Evolutionary conservation across 2,329 filamentous ascomycete genomes (phyloP).

Genomic region (Ophiosphaerella narmari): DNA sequence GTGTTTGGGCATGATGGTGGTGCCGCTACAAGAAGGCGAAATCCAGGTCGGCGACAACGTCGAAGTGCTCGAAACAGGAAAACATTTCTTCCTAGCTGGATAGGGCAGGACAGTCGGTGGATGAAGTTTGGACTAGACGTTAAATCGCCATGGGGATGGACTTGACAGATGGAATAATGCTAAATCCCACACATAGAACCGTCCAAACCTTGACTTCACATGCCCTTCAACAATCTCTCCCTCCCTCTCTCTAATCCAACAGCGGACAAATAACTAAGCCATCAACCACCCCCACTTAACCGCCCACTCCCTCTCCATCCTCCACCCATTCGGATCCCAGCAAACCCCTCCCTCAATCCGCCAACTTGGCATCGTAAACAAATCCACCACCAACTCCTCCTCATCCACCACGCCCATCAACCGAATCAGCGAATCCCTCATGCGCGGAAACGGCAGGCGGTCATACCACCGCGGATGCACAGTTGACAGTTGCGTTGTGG

Average conservation of each 20-base stretch:
- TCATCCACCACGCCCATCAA: slow-evolving; percentile 40
- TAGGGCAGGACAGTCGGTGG: slow-evolving; percentile 7
- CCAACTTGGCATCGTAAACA: slow-evolving; percentile 43
- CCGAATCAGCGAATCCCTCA: slow-evolving; percentile 47
- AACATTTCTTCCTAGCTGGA: slow-evolving; percentile 36
- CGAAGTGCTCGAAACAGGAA: slow-evolving; percentile 37
- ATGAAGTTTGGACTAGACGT: not conserved
- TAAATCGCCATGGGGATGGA: not conserved
- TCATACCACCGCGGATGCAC: slow-evolving; percentile 49
- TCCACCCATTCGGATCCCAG: slow-evolving; percentile 45
- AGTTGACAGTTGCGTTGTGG: slow-evolving; percentile 36
- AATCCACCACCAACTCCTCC: slow-evolving; percentile 43
- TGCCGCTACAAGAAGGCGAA: slow-evolving; percentile 51
- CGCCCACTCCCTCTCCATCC: slow-evolving; percentile 39
- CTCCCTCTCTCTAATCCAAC: not conserved
- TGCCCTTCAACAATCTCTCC: too few species aligned
- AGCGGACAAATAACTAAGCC: not conserved
- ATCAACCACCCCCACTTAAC: slow-evolving; percentile 44
- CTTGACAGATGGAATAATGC: not conserved
- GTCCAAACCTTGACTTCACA: not conserved
- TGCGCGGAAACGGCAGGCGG: slow-evolving; percentile 48
- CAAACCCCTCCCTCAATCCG: slow-evolving; percentile 27
- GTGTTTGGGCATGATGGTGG: slow-evolving; percentile 70
- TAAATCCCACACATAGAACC: not conserved
- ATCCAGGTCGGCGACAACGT: slow-evolving; percentile 40